phyloP scores from a whole-genome alignment of 176 grass and related monocot species.

The Carex scoparia region DNA sequence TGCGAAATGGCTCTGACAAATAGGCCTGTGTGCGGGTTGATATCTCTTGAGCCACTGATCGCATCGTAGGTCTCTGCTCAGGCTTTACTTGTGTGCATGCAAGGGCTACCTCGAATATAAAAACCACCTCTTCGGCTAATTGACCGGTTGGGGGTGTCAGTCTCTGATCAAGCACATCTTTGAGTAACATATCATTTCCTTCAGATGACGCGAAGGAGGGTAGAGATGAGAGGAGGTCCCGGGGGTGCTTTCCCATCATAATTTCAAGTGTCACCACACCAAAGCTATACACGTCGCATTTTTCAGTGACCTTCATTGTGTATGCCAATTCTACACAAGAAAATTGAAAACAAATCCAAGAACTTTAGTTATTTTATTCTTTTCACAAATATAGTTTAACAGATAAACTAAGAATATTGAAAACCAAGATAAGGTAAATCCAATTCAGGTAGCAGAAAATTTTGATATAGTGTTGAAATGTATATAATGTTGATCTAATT shows the following conservation, averaged over 20 bases:
- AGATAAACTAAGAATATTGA: neutral
- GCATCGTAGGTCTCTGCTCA: slow-evolving; percentile 52
- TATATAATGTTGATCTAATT: neutral
- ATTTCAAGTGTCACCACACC: slow-evolving; percentile 66
- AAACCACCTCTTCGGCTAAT: slow-evolving; percentile 50
- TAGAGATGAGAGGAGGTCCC: slow-evolving; percentile 36
- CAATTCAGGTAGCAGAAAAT: neutral
- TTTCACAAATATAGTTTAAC: neutral
- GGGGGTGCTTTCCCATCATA: slow-evolving; percentile 57
- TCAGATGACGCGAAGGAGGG: slow-evolving; percentile 30
- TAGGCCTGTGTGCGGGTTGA: slow-evolving; percentile 45
- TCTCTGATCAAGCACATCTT: slow-evolving; percentile 48
- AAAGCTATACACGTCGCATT: slow-evolving; percentile 86
- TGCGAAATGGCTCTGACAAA: slow-evolving; percentile 40
- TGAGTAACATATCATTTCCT: slow-evolving; percentile 47
- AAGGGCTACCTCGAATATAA: slow-evolving; percentile 47
- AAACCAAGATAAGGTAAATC: neutral
- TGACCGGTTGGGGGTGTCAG: slow-evolving; percentile 41
- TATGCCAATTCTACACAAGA: slow-evolving; percentile 65
- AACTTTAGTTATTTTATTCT: neutral
- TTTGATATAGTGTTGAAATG: neutral
- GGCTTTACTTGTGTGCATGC: slow-evolving; percentile 50
- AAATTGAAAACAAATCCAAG: neutral
- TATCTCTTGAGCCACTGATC: slow-evolving; percentile 59
- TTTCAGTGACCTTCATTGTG: slow-evolving; percentile 74